phyloP scores from a whole-genome alignment of 1,284 basidiomycete species.

The Uromyces viciae-fabae region DNA sequence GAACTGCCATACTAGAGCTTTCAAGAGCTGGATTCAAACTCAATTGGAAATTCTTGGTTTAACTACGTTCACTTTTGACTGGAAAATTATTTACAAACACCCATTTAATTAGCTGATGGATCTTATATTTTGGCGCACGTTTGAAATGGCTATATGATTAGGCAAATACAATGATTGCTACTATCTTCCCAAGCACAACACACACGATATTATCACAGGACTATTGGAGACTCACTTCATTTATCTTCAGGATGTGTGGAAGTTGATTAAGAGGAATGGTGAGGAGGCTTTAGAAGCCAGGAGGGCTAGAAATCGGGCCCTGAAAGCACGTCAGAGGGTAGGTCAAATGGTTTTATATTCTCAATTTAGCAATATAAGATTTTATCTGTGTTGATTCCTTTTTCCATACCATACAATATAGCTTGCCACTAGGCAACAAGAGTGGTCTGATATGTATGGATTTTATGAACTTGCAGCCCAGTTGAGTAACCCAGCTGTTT shows the following conservation, averaged over 20 bases:
- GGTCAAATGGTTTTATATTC: not conserved
- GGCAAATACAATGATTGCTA: not conserved
- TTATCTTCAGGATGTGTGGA: conserved; percentile 15
- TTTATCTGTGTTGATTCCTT: too few relatives aligned
- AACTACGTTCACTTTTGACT: conserved; percentile 16
- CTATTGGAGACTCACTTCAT: not conserved
- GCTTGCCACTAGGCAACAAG: not conserved
- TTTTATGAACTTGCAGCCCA: not conserved
- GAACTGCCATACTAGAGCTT: not conserved
- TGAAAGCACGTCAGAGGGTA: not conserved
- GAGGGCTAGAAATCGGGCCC: not conserved
- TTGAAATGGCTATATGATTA: not conserved
- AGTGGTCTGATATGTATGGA: not conserved
- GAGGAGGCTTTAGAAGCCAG: not conserved
- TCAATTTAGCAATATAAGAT: too few relatives aligned
- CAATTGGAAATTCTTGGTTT: not conserved
- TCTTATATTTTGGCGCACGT: not conserved
- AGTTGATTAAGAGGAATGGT: not conserved
- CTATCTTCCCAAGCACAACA: not conserved
- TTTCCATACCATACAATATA: not conserved
- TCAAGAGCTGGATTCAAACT: conserved; percentile 18
- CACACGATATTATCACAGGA: not conserved
- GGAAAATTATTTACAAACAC: conserved; percentile 6
- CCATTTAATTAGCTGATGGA: conserved; percentile 19
- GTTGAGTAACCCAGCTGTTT: not conserved